These are phyloP conservation scores for Diplogelasinospora grovesii DNA, from an alignment of 495 filamentous ascomycete genomes.

Conservation along the genomic window DNA sequence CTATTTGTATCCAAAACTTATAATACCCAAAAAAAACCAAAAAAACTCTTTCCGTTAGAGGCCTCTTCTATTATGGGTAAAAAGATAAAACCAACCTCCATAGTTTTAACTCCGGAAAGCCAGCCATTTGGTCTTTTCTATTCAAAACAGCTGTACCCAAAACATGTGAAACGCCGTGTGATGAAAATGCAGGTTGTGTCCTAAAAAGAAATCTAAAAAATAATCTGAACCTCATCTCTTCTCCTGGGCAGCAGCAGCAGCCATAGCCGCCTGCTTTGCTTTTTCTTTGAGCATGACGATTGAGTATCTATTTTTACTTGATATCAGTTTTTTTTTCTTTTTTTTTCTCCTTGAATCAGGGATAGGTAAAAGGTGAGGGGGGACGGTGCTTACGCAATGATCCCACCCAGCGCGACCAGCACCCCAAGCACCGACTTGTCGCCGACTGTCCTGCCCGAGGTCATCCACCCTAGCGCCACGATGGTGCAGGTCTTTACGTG, in stretches of 20 bases:
- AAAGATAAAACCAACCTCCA: no score
- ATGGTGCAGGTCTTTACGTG: slow-evolving; percentile 58
- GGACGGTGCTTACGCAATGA: slow-evolving; percentile 36
- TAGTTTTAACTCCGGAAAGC: no score
- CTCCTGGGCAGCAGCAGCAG: neutral
- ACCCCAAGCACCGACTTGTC: slow-evolving; percentile 49
- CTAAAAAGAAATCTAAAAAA: no score
- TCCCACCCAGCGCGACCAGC: slow-evolving; percentile 48
- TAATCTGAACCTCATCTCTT: slow-evolving; percentile 1
- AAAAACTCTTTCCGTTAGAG: no score
- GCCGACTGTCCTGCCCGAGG: slow-evolving; percentile 42
- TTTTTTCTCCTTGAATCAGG: neutral
- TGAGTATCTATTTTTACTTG: slow-evolving; percentile 38
- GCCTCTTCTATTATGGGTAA: no score
- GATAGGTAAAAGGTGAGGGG: neutral
- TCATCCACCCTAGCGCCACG: slow-evolving; percentile 51
- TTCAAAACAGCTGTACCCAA: no score
- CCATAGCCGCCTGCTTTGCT: slow-evolving; percentile 12
- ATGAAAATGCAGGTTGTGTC: no score
- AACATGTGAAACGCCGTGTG: no score
- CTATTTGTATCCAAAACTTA: no score
- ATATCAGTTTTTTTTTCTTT: neutral
- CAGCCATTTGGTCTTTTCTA: no score
- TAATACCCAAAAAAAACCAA: no score
- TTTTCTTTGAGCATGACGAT: slow-evolving; percentile 41